These are phyloP conservation scores for Aspergillus diversus DNA, from an alignment of 495 filamentous ascomycete species.

Conservation along the genomic window DNA sequence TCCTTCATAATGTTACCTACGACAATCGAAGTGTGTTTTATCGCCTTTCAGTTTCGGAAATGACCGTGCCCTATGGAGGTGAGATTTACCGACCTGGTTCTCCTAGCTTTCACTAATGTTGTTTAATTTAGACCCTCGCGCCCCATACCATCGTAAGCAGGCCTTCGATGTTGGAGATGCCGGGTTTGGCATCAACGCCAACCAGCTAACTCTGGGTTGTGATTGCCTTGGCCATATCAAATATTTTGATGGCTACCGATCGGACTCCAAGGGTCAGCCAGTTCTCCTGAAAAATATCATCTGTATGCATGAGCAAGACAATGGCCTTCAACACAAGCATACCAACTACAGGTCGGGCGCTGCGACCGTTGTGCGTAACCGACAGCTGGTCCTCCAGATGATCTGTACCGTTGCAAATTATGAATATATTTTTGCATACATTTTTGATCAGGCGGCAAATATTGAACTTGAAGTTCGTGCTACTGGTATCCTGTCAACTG, in stretches of 20 bases:
- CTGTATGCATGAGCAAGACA: conserved; percentile 71
- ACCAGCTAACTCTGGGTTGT: conserved; percentile 68
- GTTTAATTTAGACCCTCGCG: conserved; percentile 60
- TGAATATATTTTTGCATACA: conserved; percentile 83
- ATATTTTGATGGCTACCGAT: conserved; percentile 63
- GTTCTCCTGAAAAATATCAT: conserved; percentile 60
- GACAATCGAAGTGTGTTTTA: conserved; percentile 71
- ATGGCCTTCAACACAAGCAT: conserved; percentile 67
- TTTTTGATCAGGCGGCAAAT: conserved; percentile 85
- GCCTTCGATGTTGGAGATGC: conserved; percentile 73
- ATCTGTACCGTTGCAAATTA: conserved; percentile 83
- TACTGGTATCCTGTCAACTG: conserved; percentile 83
- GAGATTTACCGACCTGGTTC: conserved; percentile 11
- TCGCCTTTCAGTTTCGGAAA: conserved; percentile 71
- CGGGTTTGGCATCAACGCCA: conserved; percentile 67
- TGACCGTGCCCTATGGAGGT: conserved; percentile 67
- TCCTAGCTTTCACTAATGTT: not conserved
- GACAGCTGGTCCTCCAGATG: conserved; percentile 70
- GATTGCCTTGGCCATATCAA: conserved; percentile 71
- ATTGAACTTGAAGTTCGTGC: conserved; percentile 80
- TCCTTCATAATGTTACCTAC: conserved; percentile 67
- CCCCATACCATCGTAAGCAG: conserved; percentile 68
- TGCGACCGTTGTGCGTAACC: conserved; percentile 61
- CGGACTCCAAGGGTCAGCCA: conserved; percentile 58
- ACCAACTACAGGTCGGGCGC: conserved; percentile 67